These are phyloP conservation scores for Rhodotorula sp. DNA, from an alignment of 1,284 basidiomycete species.

Conservation along the genomic window DNA sequence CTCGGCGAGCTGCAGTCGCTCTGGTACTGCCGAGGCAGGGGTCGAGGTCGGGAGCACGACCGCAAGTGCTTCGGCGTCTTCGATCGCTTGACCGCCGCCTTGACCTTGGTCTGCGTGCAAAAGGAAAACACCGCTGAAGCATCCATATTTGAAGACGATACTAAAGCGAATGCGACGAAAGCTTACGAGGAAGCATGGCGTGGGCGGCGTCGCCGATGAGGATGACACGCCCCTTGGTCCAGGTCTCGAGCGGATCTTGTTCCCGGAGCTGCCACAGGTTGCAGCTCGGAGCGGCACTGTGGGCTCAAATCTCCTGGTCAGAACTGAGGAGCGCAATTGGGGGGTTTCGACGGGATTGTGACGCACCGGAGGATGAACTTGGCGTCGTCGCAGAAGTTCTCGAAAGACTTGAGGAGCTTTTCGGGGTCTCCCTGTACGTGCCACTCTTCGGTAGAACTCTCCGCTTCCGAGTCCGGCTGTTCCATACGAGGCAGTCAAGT, in stretches of 20 bases:
- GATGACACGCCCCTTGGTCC: conserved; percentile 44
- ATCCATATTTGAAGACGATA: no score
- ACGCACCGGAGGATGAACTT: conserved; percentile 52
- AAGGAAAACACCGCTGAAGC: not conserved
- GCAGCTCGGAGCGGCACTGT: not conserved
- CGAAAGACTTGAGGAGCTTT: conserved; percentile 43
- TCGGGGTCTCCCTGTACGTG: conserved; percentile 37
- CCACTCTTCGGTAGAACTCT: conserved; percentile 45
- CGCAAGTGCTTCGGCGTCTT: conserved; percentile 45
- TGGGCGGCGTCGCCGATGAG: conserved; percentile 49
- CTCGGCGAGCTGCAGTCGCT: conserved; percentile 36
- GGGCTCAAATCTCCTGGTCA: conserved; percentile 34
- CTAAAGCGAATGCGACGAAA: not conserved
- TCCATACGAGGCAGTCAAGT: conserved; percentile 3
- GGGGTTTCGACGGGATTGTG: conserved; percentile 51
- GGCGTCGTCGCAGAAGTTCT: conserved; percentile 34
- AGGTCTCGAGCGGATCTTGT: conserved; percentile 44
- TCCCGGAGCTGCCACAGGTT: conserved; percentile 48
- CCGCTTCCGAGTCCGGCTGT: conserved; percentile 42
- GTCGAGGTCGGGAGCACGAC: conserved; percentile 29
- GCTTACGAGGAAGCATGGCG: conserved; percentile 39
- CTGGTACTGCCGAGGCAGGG: conserved; percentile 17
- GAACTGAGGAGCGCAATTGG: conserved; percentile 54
- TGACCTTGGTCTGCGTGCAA: conserved; percentile 40
- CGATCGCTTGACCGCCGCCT: conserved; percentile 43